Conservation (phyloP, 305 asterid species). For the Solanum hybrid region DNA sequence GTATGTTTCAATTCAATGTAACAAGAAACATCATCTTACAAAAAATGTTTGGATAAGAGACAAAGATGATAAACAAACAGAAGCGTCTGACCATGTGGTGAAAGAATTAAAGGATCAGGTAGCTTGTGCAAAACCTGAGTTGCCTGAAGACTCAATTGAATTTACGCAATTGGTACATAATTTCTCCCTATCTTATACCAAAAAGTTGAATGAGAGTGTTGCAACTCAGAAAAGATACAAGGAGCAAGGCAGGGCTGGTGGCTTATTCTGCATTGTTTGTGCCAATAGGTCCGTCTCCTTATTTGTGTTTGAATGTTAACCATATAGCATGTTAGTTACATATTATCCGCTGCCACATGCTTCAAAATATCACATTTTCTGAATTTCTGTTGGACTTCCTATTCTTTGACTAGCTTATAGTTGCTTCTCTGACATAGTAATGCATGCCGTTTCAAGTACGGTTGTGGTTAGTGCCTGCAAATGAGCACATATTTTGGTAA, state of each 20-base stretch:
- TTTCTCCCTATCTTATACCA: conserved; percentile 20
- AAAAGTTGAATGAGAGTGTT: conserved; percentile 18
- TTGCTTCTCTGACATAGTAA: not conserved
- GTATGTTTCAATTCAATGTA: not conserved
- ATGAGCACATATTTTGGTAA: not conserved
- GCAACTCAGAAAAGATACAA: conserved; percentile 24
- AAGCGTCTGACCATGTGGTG: conserved; percentile 3
- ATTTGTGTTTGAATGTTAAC: not conserved
- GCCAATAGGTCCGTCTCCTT: conserved; percentile 25
- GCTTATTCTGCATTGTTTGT: conserved; percentile 30
- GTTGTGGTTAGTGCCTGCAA: not conserved
- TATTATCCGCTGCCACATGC: not conserved
- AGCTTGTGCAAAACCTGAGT: conserved; percentile 14
- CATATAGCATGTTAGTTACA: not conserved
- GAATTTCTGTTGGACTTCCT: not conserved
- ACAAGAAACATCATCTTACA: conserved; percentile 4
- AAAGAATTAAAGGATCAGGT: conserved; percentile 8
- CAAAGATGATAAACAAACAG: conserved; percentile 6
- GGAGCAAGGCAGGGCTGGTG: conserved; percentile 31
- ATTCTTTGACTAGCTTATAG: not conserved
- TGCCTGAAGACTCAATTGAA: conserved; percentile 19
- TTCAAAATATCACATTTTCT: not conserved
- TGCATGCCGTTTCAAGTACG: not conserved
- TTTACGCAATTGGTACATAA: conserved; percentile 20
- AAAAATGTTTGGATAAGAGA: conserved; percentile 23